A percentile compares a stretch with the other conserved stretches of the same genome.
Evolutionary conservation across 2,329 filamentous ascomycete species (phyloP).

Genomic region (Calonectria pauciramosa): DNA sequence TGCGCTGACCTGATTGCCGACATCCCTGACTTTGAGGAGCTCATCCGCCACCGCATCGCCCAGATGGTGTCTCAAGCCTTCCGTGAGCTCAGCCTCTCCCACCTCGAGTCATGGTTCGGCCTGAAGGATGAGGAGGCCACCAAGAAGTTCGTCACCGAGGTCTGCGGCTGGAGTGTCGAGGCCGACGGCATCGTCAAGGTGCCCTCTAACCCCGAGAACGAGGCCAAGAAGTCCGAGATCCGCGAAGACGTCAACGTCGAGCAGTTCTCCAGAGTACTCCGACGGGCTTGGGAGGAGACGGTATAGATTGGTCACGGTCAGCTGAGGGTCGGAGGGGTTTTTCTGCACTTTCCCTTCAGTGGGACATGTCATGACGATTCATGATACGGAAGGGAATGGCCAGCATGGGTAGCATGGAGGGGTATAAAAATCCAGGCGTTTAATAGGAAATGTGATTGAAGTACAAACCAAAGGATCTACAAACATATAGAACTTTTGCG

Average conservation of each 20-base stretch:
- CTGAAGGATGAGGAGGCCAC: constrained; percentile 73
- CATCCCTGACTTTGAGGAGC: constrained; percentile 93
- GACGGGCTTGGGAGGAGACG: constrained; percentile 85
- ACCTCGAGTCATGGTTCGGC: constrained; percentile 83
- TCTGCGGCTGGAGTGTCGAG: constrained; percentile 89
- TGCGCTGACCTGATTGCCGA: constrained; percentile 97
- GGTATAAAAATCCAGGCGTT: constrained; percentile 53
- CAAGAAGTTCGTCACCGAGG: constrained; percentile 84
- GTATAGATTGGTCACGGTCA: constrained; percentile 43
- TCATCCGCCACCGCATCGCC: constrained; percentile 91
- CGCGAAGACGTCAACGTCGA: constrained; percentile 95
- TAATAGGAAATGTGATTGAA: constrained; percentile 54
- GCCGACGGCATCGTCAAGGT: constrained; percentile 77
- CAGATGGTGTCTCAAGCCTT: constrained; percentile 86
- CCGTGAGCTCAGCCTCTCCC: constrained; percentile 76
- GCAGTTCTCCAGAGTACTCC: constrained; percentile 84
- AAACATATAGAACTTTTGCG: constrained; percentile 47
- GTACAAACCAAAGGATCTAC: constrained; percentile 51
- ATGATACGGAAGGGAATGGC: constrained; percentile 45
- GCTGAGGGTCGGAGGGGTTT: constrained; percentile 36
- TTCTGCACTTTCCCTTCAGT: constrained; percentile 37
- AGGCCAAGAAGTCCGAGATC: constrained; percentile 95
- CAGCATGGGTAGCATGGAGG: constrained; percentile 49
- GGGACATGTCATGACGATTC: constrained; percentile 47
- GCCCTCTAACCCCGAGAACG: constrained; percentile 95